phyloP scores from a whole-genome alignment of 257 asterid species.

The Solanum peruvianum region DNA sequence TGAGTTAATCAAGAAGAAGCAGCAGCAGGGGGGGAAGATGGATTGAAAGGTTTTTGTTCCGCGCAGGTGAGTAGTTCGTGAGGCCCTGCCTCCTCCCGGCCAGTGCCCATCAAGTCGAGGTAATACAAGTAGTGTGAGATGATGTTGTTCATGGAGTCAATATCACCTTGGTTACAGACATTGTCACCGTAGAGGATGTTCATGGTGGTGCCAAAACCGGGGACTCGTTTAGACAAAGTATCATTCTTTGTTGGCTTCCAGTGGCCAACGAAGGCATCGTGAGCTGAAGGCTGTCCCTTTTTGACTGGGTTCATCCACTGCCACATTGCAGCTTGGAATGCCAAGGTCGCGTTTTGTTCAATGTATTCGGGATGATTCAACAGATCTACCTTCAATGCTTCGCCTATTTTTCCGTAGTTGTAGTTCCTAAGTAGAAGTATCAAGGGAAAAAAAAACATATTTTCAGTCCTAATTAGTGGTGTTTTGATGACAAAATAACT shows the following conservation, averaged over 20 bases:
- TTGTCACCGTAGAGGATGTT: conserved; percentile 61
- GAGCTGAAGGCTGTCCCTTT: conserved; percentile 78
- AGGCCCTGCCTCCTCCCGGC: conserved; percentile 72
- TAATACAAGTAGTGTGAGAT: conserved; percentile 63
- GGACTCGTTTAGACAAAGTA: conserved; percentile 52
- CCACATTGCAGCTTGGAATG: conserved; percentile 76
- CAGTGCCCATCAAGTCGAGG: conserved; percentile 70
- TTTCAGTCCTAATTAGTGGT: not conserved
- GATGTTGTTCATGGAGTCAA: conserved; percentile 55
- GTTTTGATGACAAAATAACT: not conserved
- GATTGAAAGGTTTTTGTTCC: conserved; percentile 55
- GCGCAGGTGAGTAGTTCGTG: conserved; percentile 62
- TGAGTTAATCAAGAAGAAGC: conserved; percentile 36
- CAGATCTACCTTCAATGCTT: conserved; percentile 57
- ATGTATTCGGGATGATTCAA: conserved; percentile 84
- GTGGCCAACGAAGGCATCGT: conserved; percentile 54
- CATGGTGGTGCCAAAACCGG: conserved; percentile 88
- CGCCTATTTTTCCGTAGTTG: conserved; percentile 54
- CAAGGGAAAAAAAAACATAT: not conserved
- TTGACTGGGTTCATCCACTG: conserved; percentile 69
- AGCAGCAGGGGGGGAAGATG: conserved; percentile 18
- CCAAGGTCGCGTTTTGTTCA: conserved; percentile 88
- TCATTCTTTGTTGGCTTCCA: conserved; percentile 94
- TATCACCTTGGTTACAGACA: conserved; percentile 76
- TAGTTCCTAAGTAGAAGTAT: conserved; percentile 42